phyloP scores from a whole-genome alignment of 495 filamentous ascomycete genomes.

The Aspergillus bertholletiae region DNA sequence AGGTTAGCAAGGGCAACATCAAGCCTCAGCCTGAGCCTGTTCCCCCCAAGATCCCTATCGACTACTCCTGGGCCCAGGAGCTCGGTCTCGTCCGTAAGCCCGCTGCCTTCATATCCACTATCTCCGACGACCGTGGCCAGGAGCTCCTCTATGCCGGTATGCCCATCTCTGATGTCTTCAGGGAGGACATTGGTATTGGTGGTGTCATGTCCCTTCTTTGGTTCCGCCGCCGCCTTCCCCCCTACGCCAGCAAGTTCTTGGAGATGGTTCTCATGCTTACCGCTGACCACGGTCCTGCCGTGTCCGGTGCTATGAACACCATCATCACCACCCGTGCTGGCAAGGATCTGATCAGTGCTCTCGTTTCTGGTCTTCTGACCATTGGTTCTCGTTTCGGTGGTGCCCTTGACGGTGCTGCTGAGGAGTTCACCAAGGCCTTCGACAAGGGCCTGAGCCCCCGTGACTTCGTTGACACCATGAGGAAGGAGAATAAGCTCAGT shows the following conservation, averaged over 20 bases:
- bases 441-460: conserved; percentile 97
- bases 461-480: conserved; percentile 98
- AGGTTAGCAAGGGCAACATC: conserved; percentile 80
- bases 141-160: conserved; percentile 98
- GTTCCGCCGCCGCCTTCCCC: conserved; percentile 97
- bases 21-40: conserved; percentile 82
- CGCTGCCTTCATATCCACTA: conserved; percentile 98
- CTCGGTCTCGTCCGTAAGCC: conserved; percentile 99
- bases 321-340: conserved; percentile 99
- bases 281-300: conserved; percentile 96
- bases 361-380: conserved; percentile 94
- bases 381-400: conserved; percentile 98
- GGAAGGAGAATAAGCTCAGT: conserved; percentile 99
- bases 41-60: conserved; percentile 98
- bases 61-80: conserved; percentile 99
- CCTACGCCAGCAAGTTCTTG: conserved; percentile 96
- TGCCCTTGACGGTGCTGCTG: conserved; percentile 94
- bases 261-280: conserved; percentile 99
- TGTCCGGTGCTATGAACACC: conserved; percentile 99
- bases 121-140: conserved; percentile 99
- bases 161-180: conserved; percentile 99
- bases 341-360: conserved; percentile 93
- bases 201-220: conserved; percentile 99
- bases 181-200: conserved; percentile 96
- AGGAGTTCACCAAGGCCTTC: conserved; percentile 97